phyloP scores from a whole-genome alignment of 805 yeast species.

The Candida nitratophila region DNA sequence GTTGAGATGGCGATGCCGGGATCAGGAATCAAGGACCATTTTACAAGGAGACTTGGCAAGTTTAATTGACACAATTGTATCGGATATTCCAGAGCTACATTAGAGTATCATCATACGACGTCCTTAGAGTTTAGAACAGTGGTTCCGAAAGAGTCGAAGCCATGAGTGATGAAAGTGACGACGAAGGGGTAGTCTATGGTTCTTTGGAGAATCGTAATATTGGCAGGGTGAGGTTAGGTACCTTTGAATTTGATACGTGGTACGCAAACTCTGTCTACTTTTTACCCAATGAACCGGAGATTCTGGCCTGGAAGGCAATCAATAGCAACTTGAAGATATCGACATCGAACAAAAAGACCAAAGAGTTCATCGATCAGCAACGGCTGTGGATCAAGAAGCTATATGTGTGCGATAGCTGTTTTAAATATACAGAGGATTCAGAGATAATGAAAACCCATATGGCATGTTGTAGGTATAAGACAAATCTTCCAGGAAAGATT shows the following conservation, averaged over 20 bases:
- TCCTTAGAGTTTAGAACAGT: too few species aligned
- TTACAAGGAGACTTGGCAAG: too few species aligned
- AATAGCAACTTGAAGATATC: slow-evolving; percentile 16
- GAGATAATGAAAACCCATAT: slow-evolving; percentile 45
- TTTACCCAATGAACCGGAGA: slow-evolving; percentile 32
- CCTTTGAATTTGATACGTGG: slow-evolving; percentile 71
- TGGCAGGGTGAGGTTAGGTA: slow-evolving; percentile 58
- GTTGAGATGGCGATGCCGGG: not conserved
- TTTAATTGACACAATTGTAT: too few species aligned
- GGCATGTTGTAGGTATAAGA: slow-evolving; percentile 32
- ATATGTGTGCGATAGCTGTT: slow-evolving; percentile 74
- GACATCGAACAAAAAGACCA: slow-evolving; percentile 10
- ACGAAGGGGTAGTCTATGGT: slow-evolving; percentile 48
- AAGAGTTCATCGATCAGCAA: slow-evolving; percentile 9
- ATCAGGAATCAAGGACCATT: too few species aligned
- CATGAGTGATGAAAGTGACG: slow-evolving; percentile 16
- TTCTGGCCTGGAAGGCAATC: slow-evolving; percentile 35
- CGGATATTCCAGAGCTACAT: too few species aligned
- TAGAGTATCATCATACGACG: too few species aligned
- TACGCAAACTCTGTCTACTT: slow-evolving; percentile 82
- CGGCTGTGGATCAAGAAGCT: slow-evolving; percentile 53
- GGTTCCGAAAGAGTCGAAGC: too few species aligned
- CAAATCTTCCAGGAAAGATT: slow-evolving; percentile 53
- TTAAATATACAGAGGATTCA: slow-evolving; percentile 59
- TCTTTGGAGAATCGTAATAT: slow-evolving; percentile 58